Evolutionary conservation across 352 stramenopile species (phyloP).

Genomic region (Globisporangium orthogonon): DNA sequence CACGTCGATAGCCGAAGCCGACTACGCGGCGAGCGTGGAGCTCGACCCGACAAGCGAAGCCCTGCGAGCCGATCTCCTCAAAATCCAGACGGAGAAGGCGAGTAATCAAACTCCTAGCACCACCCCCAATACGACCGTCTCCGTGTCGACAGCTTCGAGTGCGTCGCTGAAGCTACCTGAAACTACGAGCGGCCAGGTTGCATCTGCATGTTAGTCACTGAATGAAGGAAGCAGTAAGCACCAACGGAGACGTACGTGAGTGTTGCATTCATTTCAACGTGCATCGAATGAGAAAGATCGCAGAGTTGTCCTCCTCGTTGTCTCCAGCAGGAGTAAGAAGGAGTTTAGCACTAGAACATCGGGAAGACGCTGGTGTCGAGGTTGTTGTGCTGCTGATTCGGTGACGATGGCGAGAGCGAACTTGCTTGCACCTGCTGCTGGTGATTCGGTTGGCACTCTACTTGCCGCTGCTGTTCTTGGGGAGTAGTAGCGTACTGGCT

Average conservation of each 20-base stretch:
- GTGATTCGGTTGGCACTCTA: neutral
- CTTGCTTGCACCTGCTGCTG: neutral
- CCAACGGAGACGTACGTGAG: too few relatives aligned
- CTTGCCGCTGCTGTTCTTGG: neutral
- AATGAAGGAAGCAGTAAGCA: too few relatives aligned
- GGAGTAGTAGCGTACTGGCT: neutral
- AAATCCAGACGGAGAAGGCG: constrained; percentile 19
- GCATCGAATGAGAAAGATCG: too few relatives aligned
- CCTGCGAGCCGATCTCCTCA: constrained; percentile 36
- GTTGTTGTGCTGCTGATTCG: neutral
- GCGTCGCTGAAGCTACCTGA: neutral
- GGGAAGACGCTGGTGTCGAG: neutral
- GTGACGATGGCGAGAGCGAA: neutral
- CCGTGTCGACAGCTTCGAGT: neutral
- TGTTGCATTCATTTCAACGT: too few relatives aligned
- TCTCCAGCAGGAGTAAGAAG: neutral
- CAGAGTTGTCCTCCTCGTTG: too few relatives aligned
- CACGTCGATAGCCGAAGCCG: constrained; percentile 30
- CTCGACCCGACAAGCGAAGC: constrained; percentile 51
- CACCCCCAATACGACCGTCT: too few relatives aligned
- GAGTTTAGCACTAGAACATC: neutral
- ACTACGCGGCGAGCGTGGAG: constrained; percentile 51
- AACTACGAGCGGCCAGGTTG: neutral
- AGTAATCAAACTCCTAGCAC: neutral
- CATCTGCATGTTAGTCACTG: neutral